Percentiles rank a stretch among this genome's conserved stretches.
Evolutionary conservation across 164 flowering plant species (phyloP).

Genomic region (Aristolochia contorta): DNA sequence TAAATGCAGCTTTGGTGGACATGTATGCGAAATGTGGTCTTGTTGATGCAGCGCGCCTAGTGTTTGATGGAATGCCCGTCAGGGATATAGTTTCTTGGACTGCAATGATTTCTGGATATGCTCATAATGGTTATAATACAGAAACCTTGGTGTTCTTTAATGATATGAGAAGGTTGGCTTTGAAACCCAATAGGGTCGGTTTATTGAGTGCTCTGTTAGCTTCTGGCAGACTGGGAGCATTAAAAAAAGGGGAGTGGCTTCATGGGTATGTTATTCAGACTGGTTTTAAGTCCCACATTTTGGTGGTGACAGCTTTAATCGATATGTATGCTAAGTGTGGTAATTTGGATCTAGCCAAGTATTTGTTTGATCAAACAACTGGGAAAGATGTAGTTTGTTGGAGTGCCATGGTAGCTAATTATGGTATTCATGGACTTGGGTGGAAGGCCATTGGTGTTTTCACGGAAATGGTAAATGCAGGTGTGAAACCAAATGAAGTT

Average conservation of each 20-base stretch:
- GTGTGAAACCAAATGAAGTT: constrained; percentile 10
- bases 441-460: constrained; percentile 6
- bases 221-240: constrained; percentile 12
- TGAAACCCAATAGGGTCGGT: constrained; percentile 12
- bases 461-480: constrained; percentile 9
- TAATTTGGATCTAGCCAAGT: constrained; percentile 10
- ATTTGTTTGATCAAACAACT: constrained; percentile 8
- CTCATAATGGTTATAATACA: constrained; percentile 9
- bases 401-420: constrained; percentile 10
- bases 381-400: constrained; percentile 13
- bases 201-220: constrained; percentile 14
- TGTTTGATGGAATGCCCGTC: constrained; percentile 11
- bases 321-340: constrained; percentile 14
- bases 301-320: constrained; percentile 11
- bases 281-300: constrained; percentile 8
- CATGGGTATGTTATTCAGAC: constrained; percentile 8
- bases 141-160: constrained; percentile 10
- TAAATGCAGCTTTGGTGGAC: constrained; percentile 12
- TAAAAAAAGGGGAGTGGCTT: constrained; percentile 13
- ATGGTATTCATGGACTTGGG: constrained; percentile 13
- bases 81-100: constrained; percentile 18
- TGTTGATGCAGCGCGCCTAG: constrained; percentile 6
- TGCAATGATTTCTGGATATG: constrained; percentile 14
- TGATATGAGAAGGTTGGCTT: constrained; percentile 6
- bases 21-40: constrained; percentile 12